phyloP scores from a whole-genome alignment of 257 asterid species.

The Capsicum chinense region DNA sequence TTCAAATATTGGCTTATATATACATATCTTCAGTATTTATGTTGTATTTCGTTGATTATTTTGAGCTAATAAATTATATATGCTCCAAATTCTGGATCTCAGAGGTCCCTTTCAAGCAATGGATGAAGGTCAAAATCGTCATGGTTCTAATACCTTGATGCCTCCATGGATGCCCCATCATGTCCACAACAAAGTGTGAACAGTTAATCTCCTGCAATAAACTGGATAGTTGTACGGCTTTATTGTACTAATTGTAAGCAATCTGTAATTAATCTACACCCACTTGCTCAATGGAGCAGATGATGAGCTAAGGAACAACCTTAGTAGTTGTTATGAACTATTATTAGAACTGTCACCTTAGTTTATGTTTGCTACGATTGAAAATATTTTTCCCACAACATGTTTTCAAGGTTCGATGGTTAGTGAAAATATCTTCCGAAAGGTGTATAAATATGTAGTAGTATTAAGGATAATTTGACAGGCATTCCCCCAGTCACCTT shows the following conservation, averaged over 20 bases:
- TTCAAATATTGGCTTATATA: background rate
- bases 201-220: background rate
- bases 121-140: background rate
- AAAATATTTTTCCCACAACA: background rate
- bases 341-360: background rate
- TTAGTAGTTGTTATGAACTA: background rate
- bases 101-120: background rate
- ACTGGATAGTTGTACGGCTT: background rate
- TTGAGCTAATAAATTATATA: background rate
- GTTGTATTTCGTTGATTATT: background rate
- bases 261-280: background rate
- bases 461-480: background rate
- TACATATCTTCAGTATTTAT: background rate
- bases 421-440: background rate
- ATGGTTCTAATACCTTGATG: background rate
- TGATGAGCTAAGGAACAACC: background rate
- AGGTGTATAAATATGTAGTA: background rate
- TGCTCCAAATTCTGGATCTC: background rate
- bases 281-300: background rate
- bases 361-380: background rate
- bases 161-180: conserved; percentile 24
- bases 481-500: background rate
- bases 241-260: background rate
- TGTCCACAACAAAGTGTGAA: conserved; percentile 5
- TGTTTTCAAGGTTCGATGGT: background rate